Conservation (phyloP, 768 basidiomycete species). For the Sporobolomyces phaffii region DNA sequence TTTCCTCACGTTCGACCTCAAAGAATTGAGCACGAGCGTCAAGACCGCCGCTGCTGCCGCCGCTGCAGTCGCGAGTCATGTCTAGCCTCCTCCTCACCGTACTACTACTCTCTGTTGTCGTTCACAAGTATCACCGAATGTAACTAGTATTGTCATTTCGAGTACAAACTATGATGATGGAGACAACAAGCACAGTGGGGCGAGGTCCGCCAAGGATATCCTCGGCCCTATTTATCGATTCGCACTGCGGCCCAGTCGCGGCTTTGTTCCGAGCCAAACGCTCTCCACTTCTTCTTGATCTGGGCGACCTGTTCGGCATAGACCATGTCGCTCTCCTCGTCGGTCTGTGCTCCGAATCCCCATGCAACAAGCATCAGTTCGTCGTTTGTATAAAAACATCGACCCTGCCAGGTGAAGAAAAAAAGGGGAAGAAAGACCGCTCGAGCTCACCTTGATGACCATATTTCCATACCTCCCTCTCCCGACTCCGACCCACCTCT, state of each 20-base stretch:
- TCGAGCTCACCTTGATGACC: slow-evolving; percentile 6
- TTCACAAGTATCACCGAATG: no score
- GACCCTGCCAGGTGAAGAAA: no score
- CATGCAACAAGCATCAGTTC: neutral
- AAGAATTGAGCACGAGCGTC: neutral
- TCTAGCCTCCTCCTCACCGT: neutral
- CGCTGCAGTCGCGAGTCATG: neutral
- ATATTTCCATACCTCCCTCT: slow-evolving; percentile 13
- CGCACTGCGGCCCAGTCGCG: slow-evolving; percentile 21
- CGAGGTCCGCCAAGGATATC: no score
- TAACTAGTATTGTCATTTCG: no score
- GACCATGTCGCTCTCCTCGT: slow-evolving; percentile 11
- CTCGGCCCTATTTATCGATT: slow-evolving; percentile 21
- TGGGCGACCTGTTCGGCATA: slow-evolving; percentile 20
- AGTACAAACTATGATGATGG: no score
- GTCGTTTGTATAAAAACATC: no score
- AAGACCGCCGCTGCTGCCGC: slow-evolving; percentile 10
- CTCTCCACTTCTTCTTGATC: slow-evolving; percentile 31
- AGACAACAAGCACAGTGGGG: no score
- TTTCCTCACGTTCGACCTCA: slow-evolving; percentile 20
- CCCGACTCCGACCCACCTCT: slow-evolving; percentile 20
- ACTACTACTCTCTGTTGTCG: neutral
- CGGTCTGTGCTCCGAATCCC: slow-evolving; percentile 14
- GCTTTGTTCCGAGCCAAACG: slow-evolving; percentile 14
- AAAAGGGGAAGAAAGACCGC: no score